Conservation (phyloP, 345 rosid species). For the Syzygium aqueum region DNA sequence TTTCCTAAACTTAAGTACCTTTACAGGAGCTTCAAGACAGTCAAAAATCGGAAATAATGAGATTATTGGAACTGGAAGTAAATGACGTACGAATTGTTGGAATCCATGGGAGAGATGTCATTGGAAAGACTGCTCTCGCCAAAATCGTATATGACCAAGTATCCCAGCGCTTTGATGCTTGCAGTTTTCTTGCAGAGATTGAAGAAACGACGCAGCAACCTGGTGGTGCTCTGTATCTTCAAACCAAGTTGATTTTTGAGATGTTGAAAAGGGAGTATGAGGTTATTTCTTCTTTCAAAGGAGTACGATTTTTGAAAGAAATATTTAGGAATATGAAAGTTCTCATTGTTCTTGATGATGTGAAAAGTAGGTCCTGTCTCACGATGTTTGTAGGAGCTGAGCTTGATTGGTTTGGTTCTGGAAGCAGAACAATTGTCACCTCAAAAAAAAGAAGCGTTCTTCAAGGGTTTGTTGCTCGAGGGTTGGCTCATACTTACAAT, state of each 20-base stretch:
- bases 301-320: neutral
- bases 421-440: neutral
- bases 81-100: neutral
- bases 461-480: neutral
- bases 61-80: neutral
- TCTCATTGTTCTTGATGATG: neutral
- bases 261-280: neutral
- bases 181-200: neutral
- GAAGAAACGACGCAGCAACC: neutral
- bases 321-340: neutral
- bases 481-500: neutral
- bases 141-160: neutral
- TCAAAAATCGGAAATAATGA: neutral
- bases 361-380: neutral
- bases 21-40: neutral
- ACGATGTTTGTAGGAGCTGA: neutral
- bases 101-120: neutral
- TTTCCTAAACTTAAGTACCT: neutral
- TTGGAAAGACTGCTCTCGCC: neutral
- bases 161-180: neutral
- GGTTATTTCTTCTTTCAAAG: neutral
- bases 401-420: neutral
- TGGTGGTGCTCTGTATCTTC: neutral
- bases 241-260: neutral
- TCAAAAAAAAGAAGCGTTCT: neutral